Evolutionary conservation across 108 stramenopile species (phyloP).

Genomic region (Stephanodiscus minutulus): DNA sequence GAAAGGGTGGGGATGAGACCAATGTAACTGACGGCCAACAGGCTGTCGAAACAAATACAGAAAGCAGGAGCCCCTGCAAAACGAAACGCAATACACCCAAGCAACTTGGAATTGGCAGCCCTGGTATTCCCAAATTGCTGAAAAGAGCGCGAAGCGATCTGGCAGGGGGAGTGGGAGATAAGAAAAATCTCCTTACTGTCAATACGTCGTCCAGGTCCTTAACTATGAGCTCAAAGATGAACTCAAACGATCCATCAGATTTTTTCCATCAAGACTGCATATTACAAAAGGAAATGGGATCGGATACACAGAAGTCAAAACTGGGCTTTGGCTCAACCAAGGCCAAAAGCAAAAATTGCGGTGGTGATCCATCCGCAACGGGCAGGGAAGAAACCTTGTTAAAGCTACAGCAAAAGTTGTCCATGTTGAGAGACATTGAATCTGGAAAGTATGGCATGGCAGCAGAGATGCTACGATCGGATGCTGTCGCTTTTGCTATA

Average conservation of each 20-base stretch:
- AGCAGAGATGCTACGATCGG: conserved; percentile 46
- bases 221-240: not conserved
- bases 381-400: conserved; percentile 36
- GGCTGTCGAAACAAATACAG: not conserved
- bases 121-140: not conserved
- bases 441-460: conserved; percentile 47
- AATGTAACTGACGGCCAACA: not conserved
- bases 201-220: not conserved
- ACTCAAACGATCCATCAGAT: conserved; percentile 22
- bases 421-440: conserved; percentile 45
- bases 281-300: conserved; percentile 39
- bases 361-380: conserved; percentile 25
- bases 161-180: not conserved
- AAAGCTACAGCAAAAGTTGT: conserved; percentile 41
- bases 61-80: not conserved
- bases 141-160: not conserved
- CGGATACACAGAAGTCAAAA: conserved; percentile 12
- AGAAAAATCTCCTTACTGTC: not conserved
- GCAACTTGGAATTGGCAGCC: conserved; percentile 1
- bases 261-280: conserved; percentile 36
- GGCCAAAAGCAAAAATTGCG: not conserved
- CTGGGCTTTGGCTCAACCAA: not conserved
- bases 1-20: not conserved
- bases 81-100: conserved; percentile 2
- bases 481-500: conserved; percentile 39